Percentiles rank a stretch among this genome's conserved stretches.
phyloP scores from a whole-genome alignment of 768 basidiomycete genomes.

The Phlegmacium glaucopus region DNA sequence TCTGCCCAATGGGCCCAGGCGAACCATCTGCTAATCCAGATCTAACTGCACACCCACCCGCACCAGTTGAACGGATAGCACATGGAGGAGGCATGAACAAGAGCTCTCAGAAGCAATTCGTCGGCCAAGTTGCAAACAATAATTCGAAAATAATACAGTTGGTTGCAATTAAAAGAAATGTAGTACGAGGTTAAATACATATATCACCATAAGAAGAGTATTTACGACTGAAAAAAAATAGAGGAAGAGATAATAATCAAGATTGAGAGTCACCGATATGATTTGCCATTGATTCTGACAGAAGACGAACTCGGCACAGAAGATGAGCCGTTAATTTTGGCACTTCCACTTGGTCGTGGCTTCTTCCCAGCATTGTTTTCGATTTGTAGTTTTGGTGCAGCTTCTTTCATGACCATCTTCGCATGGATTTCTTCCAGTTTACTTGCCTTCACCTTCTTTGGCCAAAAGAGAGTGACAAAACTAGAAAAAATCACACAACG shows the following conservation, averaged over 20 bases:
- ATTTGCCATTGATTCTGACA: constrained; percentile 58
- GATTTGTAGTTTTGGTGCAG: constrained; percentile 54
- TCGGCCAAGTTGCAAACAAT: constrained; percentile 1
- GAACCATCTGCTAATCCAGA: too few species aligned
- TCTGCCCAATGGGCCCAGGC: too few species aligned
- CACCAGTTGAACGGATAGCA: neutral
- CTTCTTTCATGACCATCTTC: constrained; percentile 92
- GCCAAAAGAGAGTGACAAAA: constrained; percentile 97
- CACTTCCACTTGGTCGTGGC: constrained; percentile 46
- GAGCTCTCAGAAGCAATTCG: neutral
- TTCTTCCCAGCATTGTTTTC: constrained; percentile 55
- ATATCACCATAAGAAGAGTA: constrained; percentile 14
- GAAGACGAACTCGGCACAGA: constrained; percentile 41
- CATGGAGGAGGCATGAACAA: constrained; percentile 5
- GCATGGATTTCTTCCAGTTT: constrained; percentile 95
- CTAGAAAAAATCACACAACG: constrained; percentile 41
- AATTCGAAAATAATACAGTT: constrained; percentile 19
- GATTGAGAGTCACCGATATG: constrained; percentile 44
- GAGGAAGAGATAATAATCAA: constrained; percentile 19
- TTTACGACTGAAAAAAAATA: constrained; percentile 10
- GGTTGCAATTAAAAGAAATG: constrained; percentile 12
- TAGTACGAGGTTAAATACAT: constrained; percentile 18
- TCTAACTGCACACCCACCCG: too few species aligned
- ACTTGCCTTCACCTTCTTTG: constrained; percentile 90
- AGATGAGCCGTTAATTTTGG: constrained; percentile 51